Evolutionary conservation across 352 stramenopile species (phyloP), one percentile per base, ranked within the genome.

Genomic region (Phytophthora foliorum): DNA sequence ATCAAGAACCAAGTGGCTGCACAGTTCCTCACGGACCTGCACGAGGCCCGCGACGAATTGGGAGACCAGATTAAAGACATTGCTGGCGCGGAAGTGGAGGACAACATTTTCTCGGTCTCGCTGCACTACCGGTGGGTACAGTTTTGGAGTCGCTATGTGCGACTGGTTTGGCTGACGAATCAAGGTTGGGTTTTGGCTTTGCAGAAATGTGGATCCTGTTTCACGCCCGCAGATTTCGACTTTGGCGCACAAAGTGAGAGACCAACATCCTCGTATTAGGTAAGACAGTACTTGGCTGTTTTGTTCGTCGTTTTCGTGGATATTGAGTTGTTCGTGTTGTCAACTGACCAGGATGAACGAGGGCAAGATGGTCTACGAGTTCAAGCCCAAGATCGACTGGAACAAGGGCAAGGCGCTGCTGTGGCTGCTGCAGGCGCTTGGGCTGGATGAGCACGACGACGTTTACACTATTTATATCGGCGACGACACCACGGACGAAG

Each of bases 401-500:
- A 91, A 97, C 84, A 97, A 97, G 72, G 91, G 91, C 63, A 96
- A 96, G 66, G 90, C 89, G 50, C 78, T 97, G 31, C 57, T 95
- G 29, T 97, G 90, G 91, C 74, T 97, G 41, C 69, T 97, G 57
- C 67, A 95, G 49, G 77, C 82, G 31, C 77, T 97, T 10, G 84
- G 78, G 1, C 66, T 95, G 24, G 87, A 94, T 59, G 66, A 90
- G 52, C 64, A 79, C 31, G 82, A 94, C 29, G 77, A 94, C 11
- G 84, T 97, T 13, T 97, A 92, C 66, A 96, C 90, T 63, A 97
- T 97, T 76, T 97, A 97, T 82, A 97, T 97, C 48, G 91, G 91
- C 21, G 91, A 97, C 65, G 91, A 97, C 50, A 97, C 88, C 27
- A 97, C 91, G 19, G 91, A 97, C 41, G 91, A 97, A 74, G 88